A percentile compares a stretch with the other conserved stretches of the same genome.
Conservation (phyloP, 164 flowering plant species). For the Dillenia suffruticosa region DNA sequence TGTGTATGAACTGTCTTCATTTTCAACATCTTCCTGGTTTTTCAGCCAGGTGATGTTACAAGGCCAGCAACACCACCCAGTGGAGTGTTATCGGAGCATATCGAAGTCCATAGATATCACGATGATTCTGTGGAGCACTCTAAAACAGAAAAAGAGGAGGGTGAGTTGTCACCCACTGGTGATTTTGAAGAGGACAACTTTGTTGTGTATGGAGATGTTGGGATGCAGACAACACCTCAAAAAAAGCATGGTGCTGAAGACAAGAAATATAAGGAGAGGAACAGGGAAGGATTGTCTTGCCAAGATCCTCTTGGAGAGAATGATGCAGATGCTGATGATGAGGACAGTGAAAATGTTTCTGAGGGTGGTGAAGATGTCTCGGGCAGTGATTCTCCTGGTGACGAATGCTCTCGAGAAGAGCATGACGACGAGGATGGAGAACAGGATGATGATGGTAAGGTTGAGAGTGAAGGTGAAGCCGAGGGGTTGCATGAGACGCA, state of each 20-base stretch:
- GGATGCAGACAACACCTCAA: slow-evolving; percentile 27
- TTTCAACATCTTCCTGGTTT: slow-evolving; percentile 1
- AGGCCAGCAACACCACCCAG: slow-evolving; percentile 31
- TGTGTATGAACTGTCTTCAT: too few relatives aligned
- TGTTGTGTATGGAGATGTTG: slow-evolving; percentile 45
- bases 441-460: slow-evolving; percentile 62
- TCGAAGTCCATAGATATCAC: slow-evolving; percentile 30
- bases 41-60: slow-evolving; percentile 18
- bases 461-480: slow-evolving; percentile 93
- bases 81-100: slow-evolving; percentile 32
- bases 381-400: slow-evolving; percentile 81
- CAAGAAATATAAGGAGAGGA: slow-evolving; percentile 34
- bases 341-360: slow-evolving; percentile 81
- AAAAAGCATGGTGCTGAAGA: slow-evolving; percentile 36
- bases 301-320: slow-evolving; percentile 51
- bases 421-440: slow-evolving; percentile 39
- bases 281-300: slow-evolving; percentile 34
- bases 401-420: slow-evolving; percentile 72
- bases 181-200: slow-evolving; percentile 80
- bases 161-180: slow-evolving; percentile 83
- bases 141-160: slow-evolving; percentile 87
- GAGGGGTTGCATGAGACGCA: slow-evolving; percentile 82
- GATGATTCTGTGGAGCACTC: slow-evolving; percentile 36
- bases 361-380: slow-evolving; percentile 66
- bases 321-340: slow-evolving; percentile 79